Percentiles rank a stretch among this genome's conserved stretches.
These are phyloP conservation scores for Yarrowia yakushimensis DNA, from an alignment of 805 yeast genomes.

Conservation along the genomic window DNA sequence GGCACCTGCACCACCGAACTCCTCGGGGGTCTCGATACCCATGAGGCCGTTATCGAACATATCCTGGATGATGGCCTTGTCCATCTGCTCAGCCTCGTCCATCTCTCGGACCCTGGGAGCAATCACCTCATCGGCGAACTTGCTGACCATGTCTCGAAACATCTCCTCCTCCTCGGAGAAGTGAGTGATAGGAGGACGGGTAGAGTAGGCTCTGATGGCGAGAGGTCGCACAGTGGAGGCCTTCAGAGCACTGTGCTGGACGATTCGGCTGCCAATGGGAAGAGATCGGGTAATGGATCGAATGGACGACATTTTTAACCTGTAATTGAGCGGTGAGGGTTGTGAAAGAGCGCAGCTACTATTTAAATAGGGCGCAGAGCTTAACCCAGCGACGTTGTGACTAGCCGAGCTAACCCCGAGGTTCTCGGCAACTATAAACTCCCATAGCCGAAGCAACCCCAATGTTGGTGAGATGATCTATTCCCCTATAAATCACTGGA, in stretches of 20 bases:
- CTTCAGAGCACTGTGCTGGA: constrained; percentile 21
- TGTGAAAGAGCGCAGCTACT: neutral
- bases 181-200: constrained; percentile 18
- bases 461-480: neutral
- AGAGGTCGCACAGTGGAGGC: neutral
- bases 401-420: constrained; percentile 25
- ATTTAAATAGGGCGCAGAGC: constrained; percentile 16
- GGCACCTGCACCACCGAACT: constrained; percentile 47
- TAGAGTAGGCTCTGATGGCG: constrained; percentile 22
- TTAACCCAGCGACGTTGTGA: neutral
- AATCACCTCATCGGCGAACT: constrained; percentile 42
- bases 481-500: neutral
- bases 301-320: constrained; percentile 12
- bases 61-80: constrained; percentile 34
- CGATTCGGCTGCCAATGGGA: constrained; percentile 2
- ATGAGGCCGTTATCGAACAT: constrained; percentile 43
- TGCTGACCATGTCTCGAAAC: constrained; percentile 42
- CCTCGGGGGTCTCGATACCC: constrained; percentile 49
- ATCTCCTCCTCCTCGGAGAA: constrained; percentile 44
- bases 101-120: constrained; percentile 42
- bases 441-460: constrained; percentile 6
- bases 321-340: neutral
- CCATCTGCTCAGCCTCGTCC: constrained; percentile 42
- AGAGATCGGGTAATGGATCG: constrained; percentile 19
- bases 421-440: constrained; percentile 16